Percentiles rank a stretch among this genome's conserved stretches.
Evolutionary conservation across 140 eudicot species (phyloP).

Genomic region (Bidens hawaiensis): DNA sequence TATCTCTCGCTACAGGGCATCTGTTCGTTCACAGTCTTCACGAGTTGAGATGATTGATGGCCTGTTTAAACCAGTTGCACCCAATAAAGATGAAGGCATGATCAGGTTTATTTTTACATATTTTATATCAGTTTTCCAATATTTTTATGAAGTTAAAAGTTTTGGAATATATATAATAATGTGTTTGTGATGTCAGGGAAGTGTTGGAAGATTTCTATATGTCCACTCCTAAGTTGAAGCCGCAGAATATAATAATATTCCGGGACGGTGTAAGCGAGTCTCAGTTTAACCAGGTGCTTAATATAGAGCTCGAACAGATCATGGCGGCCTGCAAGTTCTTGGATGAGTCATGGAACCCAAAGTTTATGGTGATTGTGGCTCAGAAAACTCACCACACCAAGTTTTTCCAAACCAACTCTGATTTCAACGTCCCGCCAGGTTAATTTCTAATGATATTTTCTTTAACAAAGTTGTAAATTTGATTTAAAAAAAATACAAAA

Average conservation of each 20-base stretch:
- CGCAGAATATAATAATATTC: conserved; percentile 50
- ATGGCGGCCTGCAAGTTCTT: conserved; percentile 61
- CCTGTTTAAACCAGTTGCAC: conserved; percentile 42
- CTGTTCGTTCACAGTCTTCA: conserved; percentile 52
- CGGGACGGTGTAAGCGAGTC: conserved; percentile 78
- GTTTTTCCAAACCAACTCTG: conserved; percentile 44
- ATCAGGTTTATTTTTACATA: conserved; percentile 43
- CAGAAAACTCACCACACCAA: conserved; percentile 79
- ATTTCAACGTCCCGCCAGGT: conserved; percentile 68
- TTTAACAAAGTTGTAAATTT: neutral
- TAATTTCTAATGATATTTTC: neutral
- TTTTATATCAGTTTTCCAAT: neutral
- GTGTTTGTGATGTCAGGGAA: conserved; percentile 43
- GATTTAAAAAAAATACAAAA: neutral
- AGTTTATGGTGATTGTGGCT: conserved; percentile 65
- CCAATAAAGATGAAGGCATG: conserved; percentile 50
- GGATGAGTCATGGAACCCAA: conserved; percentile 62
- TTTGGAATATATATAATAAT: too few relatives aligned
- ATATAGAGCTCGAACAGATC: conserved; percentile 65
- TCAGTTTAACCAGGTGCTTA: conserved; percentile 58
- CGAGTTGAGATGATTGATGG: conserved; percentile 57
- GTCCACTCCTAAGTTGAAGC: conserved; percentile 47
- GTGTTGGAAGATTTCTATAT: conserved; percentile 45
- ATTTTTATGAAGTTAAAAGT: neutral
- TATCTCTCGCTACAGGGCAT: conserved; percentile 57